Evolutionary conservation across 352 stramenopile species (phyloP).

Genomic region (Phytophthora capsici): DNA sequence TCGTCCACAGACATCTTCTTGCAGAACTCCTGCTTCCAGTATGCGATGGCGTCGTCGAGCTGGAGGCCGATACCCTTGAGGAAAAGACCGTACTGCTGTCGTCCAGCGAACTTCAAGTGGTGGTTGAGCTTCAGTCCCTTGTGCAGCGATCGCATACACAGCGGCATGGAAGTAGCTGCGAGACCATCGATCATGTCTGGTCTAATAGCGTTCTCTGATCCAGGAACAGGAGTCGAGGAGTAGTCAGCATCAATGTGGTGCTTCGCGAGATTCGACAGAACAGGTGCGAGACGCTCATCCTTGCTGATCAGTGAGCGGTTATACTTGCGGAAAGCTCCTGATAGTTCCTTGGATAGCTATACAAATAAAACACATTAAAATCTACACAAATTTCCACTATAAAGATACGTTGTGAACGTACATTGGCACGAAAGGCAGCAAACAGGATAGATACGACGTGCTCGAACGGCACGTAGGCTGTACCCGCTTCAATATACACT

Average conservation of each 20-base stretch:
- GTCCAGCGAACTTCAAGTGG: constrained; percentile 97
- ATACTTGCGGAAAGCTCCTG: constrained; percentile 87
- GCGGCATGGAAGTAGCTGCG: constrained; percentile 93
- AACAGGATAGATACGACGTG: constrained; percentile 96
- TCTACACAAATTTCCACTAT: too few relatives aligned
- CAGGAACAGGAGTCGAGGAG: constrained; percentile 46
- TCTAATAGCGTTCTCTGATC: constrained; percentile 77
- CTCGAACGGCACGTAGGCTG: constrained; percentile 96
- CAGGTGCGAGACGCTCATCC: constrained; percentile 93
- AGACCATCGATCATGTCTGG: constrained; percentile 93
- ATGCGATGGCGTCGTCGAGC: constrained; percentile 96
- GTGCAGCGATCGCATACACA: constrained; percentile 98
- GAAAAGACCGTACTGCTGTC: constrained; percentile 99
- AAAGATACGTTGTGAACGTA: constrained; percentile 30
- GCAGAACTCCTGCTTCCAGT: constrained; percentile 95
- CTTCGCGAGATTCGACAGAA: constrained; percentile 96
- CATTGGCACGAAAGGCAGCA: constrained; percentile 90
- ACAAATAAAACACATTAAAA: neutral
- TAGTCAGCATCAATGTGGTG: constrained; percentile 96
- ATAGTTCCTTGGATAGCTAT: constrained; percentile 92
- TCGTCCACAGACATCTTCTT: constrained; percentile 96
- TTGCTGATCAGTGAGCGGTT: constrained; percentile 91
- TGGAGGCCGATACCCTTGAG: constrained; percentile 97
- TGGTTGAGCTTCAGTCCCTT: constrained; percentile 93
- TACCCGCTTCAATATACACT: constrained; percentile 94